Evolutionary conservation across 148 eudicot genomes (phyloP), one percentile per base, ranked within the genome.

Genomic region (Amaranthus hypochondriacus): DNA sequence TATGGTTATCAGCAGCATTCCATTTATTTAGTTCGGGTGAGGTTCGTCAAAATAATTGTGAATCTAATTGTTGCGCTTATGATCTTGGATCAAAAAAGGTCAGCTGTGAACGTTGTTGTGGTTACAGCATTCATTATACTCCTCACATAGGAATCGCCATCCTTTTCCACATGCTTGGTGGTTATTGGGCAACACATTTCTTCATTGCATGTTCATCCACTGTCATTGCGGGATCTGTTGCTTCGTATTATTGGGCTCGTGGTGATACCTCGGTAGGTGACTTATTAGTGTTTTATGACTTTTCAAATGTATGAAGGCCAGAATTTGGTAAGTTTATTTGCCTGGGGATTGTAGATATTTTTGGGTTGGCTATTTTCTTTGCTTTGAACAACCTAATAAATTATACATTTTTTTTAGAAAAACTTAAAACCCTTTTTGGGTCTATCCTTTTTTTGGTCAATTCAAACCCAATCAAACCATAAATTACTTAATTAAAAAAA

Each of bases 191-290:
- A n/a, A 95, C 97, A 21, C 90, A 90, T 64, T 95, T 95, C 83
- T 77, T 92, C 72, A 75, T 75, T 48, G 98, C 96, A 21, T 88
- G 88, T 73, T 95, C 96, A 11, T 87, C 98, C 61, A 95, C 98
- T 6, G 96, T 92, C 11, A 86, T 95, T 70, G 98, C 98, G 2
- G 98, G 98, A 15, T 92, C 98, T 56, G 98, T 95, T 76, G 98
- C 98, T 88, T 90, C 98, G 55, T 95, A 95, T 74, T 95, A 95
- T 76, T 95, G 98, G 98, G 88, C 93, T 69, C 90, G 87, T 62
- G 97, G 97, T 53, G 96, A 87, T 75, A 69, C 89, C 9, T 83
- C 89, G 81, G 98, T 95, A 71, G 87, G 97, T 68, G 72, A 70
- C 73, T 46, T 14, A 39, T 55, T 50, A 15, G 7, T 43, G 11